Evolutionary conservation across 73 alveolate genomes (phyloP).

Genomic region (Halteria grandinella): DNA sequence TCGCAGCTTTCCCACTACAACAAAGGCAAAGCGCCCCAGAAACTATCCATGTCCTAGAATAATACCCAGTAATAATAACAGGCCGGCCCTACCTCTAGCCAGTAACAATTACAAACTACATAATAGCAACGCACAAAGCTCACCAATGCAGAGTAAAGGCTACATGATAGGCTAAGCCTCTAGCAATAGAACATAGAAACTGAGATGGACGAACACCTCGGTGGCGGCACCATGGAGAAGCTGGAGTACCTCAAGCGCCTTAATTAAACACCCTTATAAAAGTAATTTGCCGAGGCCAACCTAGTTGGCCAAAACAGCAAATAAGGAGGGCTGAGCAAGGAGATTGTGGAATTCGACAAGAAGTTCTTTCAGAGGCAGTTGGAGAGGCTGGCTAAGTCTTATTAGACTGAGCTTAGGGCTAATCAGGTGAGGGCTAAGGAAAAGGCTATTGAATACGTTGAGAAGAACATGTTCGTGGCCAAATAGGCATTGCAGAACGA

Average conservation of each 20-base stretch:
- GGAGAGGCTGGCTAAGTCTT: conserved; percentile 10
- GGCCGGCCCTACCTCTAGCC: too few relatives aligned
- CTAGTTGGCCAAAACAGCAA: too few relatives aligned
- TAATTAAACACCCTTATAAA: conserved; percentile 8
- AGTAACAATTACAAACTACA: not conserved
- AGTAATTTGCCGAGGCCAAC: conserved; percentile 15
- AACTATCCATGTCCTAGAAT: too few relatives aligned
- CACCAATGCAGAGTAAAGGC: not conserved
- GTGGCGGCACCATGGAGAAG: conserved; percentile 10
- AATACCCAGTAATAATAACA: too few relatives aligned
- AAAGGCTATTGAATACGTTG: conserved; percentile 32
- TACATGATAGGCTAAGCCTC: not conserved
- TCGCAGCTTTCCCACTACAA: too few relatives aligned
- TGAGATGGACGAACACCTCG: conserved; percentile 7
- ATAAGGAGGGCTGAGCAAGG: not conserved
- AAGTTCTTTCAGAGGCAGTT: conserved; percentile 10
- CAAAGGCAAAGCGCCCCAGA: too few relatives aligned
- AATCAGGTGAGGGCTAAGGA: conserved; percentile 10
- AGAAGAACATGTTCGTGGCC: not conserved
- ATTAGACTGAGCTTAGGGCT: conserved; percentile 6
- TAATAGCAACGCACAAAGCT: not conserved
- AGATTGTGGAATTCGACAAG: conserved; percentile 37
- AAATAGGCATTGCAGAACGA: conserved; percentile 6
- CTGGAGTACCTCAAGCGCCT: conserved; percentile 11
- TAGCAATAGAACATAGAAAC: not conserved